Percentiles rank a stretch among this genome's conserved stretches.
Conservation (phyloP, 345 rosid genomes). For the Raphanus sativus region DNA sequence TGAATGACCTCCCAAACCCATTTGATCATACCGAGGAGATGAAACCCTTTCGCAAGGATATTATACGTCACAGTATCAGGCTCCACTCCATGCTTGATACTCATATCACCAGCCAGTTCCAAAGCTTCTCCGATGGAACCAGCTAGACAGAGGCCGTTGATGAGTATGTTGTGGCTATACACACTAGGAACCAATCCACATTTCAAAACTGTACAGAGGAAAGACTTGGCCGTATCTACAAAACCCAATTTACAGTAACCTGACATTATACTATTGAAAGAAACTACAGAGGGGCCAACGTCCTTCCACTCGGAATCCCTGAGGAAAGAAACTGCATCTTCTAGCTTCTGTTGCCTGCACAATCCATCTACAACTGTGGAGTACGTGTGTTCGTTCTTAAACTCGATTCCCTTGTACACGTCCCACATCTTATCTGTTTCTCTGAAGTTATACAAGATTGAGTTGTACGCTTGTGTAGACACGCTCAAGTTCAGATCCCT, state of each 20-base stretch:
- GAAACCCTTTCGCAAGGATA: constrained; percentile 64
- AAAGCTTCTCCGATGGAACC: constrained; percentile 76
- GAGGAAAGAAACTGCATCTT: constrained; percentile 59
- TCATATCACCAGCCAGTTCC: constrained; percentile 56
- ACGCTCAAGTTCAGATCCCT: constrained; percentile 53
- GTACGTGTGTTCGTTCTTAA: constrained; percentile 50
- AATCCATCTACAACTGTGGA: constrained; percentile 73
- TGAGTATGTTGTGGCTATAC: constrained; percentile 75
- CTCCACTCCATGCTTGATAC: constrained; percentile 50
- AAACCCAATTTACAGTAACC: constrained; percentile 65
- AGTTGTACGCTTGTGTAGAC: constrained; percentile 65
- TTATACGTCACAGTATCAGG: constrained; percentile 74
- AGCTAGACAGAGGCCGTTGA: constrained; percentile 66
- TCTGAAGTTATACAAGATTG: constrained; percentile 63
- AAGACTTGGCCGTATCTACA: constrained; percentile 62
- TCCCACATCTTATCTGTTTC: constrained; percentile 64
- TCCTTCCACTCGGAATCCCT: constrained; percentile 45
- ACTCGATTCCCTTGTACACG: constrained; percentile 49
- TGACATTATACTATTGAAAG: constrained; percentile 74
- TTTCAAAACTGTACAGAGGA: constrained; percentile 69
- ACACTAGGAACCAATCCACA: constrained; percentile 66
- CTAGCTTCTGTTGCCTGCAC: constrained; percentile 60
- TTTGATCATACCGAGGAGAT: constrained; percentile 51
- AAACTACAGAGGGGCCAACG: constrained; percentile 58
- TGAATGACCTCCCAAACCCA: constrained; percentile 51